phyloP scores from a whole-genome alignment of 441 rosid species.

The Erodium chrysanthum region DNA sequence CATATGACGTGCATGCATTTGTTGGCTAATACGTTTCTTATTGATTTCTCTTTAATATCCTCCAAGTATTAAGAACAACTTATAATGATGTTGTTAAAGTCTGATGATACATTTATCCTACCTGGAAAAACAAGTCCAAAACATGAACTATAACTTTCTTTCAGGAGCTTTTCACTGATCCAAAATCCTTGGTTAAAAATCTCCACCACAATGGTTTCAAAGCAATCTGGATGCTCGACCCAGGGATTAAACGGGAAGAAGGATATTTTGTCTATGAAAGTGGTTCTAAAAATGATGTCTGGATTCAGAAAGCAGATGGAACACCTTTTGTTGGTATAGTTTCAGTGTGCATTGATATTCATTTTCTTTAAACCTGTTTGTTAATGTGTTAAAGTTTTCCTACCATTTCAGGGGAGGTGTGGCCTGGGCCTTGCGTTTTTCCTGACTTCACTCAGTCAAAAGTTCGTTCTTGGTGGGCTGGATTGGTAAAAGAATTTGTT shows the following conservation, averaged over 20 bases:
- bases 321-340: constrained; percentile 51
- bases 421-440: constrained; percentile 97
- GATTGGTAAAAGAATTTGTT: constrained; percentile 57
- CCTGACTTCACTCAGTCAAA: constrained; percentile 78
- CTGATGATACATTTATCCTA: background rate
- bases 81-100: background rate
- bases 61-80: background rate
- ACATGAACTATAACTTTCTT: constrained; percentile 14
- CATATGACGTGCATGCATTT: background rate
- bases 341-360: constrained; percentile 11
- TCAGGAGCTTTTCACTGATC: constrained; percentile 65
- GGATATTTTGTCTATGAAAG: constrained; percentile 63
- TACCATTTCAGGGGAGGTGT: constrained; percentile 61
- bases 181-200: constrained; percentile 46
- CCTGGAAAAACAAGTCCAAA: background rate
- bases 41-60: too few species aligned
- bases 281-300: constrained; percentile 52
- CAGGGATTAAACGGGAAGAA: constrained; percentile 76
- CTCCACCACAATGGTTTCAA: constrained; percentile 66
- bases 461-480: constrained; percentile 88
- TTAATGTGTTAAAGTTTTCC: constrained; percentile 12
- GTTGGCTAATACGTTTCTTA: background rate
- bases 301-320: constrained; percentile 66
- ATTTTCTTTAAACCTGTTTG: constrained; percentile 8
- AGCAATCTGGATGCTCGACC: constrained; percentile 97